A percentile compares a stretch with the other conserved stretches of the same genome.
Conservation (phyloP, 257 asterid genomes). For the Asclepias syriaca region DNA sequence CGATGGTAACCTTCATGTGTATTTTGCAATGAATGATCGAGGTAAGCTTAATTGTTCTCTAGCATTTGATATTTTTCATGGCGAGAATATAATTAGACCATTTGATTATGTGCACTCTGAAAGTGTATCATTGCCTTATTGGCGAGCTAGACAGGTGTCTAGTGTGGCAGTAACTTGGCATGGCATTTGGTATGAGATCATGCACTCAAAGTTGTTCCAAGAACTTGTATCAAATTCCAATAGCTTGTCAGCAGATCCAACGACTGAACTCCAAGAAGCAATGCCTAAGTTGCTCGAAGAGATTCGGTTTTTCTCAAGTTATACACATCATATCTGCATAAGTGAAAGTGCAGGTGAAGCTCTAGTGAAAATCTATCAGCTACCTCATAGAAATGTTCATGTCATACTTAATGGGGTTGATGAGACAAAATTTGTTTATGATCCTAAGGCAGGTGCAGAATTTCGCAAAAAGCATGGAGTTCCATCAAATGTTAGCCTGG, state of each 20-base stretch:
- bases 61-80: background rate
- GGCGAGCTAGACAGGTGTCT: slow-evolving; percentile 25
- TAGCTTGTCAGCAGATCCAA: background rate
- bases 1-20: slow-evolving; percentile 15
- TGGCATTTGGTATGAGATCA: slow-evolving; percentile 30
- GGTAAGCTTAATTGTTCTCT: background rate
- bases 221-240: slow-evolving; percentile 11
- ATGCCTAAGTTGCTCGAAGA: slow-evolving; percentile 15
- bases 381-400: slow-evolving; percentile 26
- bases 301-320: slow-evolving; percentile 22
- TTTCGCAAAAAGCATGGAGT: slow-evolving; percentile 17
- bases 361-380: slow-evolving; percentile 23
- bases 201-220: slow-evolving; percentile 26
- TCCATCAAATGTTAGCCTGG: slow-evolving; percentile 19
- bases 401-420: slow-evolving; percentile 27
- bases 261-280: slow-evolving; percentile 27
- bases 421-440: slow-evolving; percentile 8
- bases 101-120: background rate
- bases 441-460: slow-evolving; percentile 1
- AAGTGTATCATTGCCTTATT: slow-evolving; percentile 21
- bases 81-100: background rate
- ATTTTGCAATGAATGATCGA: slow-evolving; percentile 16
- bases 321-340: slow-evolving; percentile 20
- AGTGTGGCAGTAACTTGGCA: slow-evolving; percentile 29
- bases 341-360: slow-evolving; percentile 26